Conservation (phyloP, 768 basidiomycete species). For the Pluteus cervinus region DNA sequence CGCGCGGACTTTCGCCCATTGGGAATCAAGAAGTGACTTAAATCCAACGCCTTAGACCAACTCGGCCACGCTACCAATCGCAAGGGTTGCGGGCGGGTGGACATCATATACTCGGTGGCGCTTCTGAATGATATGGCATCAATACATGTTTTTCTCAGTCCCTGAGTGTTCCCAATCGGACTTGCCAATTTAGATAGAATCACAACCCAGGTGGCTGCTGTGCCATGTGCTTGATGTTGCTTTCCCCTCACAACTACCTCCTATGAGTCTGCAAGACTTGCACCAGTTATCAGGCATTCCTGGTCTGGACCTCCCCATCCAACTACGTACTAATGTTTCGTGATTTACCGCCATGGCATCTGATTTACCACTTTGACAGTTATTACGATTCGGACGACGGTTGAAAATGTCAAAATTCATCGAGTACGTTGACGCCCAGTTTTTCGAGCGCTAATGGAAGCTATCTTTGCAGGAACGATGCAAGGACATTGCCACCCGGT, state of each 20-base stretch:
- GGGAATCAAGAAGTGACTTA: conserved; percentile 69
- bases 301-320: conserved; percentile 19
- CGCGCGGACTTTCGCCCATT: conserved; percentile 81
- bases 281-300: conserved; percentile 19
- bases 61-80: conserved; percentile 74
- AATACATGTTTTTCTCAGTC: too few species aligned
- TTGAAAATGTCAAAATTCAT: conserved; percentile 34
- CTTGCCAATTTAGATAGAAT: too few species aligned
- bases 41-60: conserved; percentile 91
- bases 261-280: conserved; percentile 21
- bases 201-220: too few species aligned
- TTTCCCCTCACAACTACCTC: too few species aligned
- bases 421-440: conserved; percentile 17
- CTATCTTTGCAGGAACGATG: conserved; percentile 29
- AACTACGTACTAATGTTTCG: too few species aligned
- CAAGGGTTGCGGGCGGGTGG: too few species aligned
- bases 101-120: too few species aligned
- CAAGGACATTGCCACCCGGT: conserved; percentile 24
- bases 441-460: background rate
- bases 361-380: conserved; percentile 18
- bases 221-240: too few species aligned
- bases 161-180: too few species aligned
- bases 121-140: too few species aligned
- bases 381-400: conserved; percentile 17
- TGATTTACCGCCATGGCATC: too few species aligned